Base-by-base conservation (phyloP, 23 red algal genomes). In the Agarophyton chilense region DNA sequence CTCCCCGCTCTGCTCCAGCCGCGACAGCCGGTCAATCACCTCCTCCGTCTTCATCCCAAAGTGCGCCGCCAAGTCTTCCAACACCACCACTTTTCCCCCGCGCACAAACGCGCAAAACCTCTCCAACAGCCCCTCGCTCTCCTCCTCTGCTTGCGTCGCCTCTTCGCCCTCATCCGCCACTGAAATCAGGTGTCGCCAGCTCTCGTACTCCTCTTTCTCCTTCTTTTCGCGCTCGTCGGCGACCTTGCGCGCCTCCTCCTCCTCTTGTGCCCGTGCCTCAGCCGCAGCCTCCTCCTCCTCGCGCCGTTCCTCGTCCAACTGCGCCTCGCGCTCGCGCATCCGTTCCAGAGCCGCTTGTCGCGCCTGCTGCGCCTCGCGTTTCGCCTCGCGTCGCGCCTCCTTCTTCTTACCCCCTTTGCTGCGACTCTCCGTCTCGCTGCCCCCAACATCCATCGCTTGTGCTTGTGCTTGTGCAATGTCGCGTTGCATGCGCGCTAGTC, bases 11-110 rank as follows among this genome's bases (percentile, higher is more conserved):
- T 78, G 41, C 60, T 96, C 87, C 54, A 96, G 79, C 62, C 11
- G 31, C 55, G 41, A 10, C 44, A 96, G 54, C 25, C 93, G 68
- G 35, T 83, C 60, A 33, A 96, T 79, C 29, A 91, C 93, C 0
- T 92, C 79, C 60, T 96, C 84, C 56, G 93, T 96, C 11, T 61
- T 42, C 81, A 96, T 34, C 4, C 34, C 81, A 79, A 96, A 92
- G 46, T 92, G 57, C 53, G 72, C 71, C 19, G 79, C 93, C 21
- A 96, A 18, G 0, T 96, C 86, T 58, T 96, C 93, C 71, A 96
- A 34, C 29, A 96, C 87, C 67, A 90, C 80, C 22, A 96, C 50
- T 77, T 84, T 86, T 4, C 28, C 35, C 52, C 54, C 88, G 64
- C 76, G 68, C 33, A 92, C 78, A 4, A 22, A 2, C 6, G 29